Evolutionary conservation across 306 rosid genomes (phyloP).

Genomic region (Sicyos baderoa): DNA sequence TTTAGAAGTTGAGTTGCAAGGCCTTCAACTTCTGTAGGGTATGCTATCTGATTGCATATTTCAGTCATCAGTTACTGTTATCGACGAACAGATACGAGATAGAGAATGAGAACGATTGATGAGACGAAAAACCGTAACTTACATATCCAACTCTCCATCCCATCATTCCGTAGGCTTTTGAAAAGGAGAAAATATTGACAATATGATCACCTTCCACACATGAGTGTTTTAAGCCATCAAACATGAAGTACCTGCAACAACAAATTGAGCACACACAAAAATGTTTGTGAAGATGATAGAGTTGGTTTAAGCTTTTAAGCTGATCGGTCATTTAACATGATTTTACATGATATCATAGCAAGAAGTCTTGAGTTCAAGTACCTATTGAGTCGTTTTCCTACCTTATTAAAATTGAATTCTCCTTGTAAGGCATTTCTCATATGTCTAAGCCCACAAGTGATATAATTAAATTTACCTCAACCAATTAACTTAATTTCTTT

Average conservation of each 20-base stretch:
- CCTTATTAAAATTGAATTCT: too few species aligned
- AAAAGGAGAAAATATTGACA: slow-evolving; percentile 82
- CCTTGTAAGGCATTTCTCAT: too few species aligned
- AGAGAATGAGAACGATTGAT: slow-evolving; percentile 3
- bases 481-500: too few species aligned
- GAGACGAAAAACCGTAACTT: slow-evolving; percentile 25
- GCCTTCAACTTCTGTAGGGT: slow-evolving; percentile 77
- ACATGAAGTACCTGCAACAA: slow-evolving; percentile 84
- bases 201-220: slow-evolving; percentile 86
- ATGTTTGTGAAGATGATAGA: not conserved
- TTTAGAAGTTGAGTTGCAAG: slow-evolving; percentile 71
- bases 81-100: not conserved
- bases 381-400: too few species aligned
- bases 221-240: slow-evolving; percentile 64
- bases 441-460: too few species aligned
- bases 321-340: too few species aligned
- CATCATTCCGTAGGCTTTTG: slow-evolving; percentile 98
- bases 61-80: not conserved
- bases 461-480: too few species aligned
- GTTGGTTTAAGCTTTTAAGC: too few species aligned
- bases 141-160: slow-evolving; percentile 99
- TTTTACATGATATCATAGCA: too few species aligned
- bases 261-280: not conserved
- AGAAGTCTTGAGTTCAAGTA: too few species aligned
- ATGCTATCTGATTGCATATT: slow-evolving; percentile 66